These are phyloP conservation scores for Tylopilus intermedius DNA, from an alignment of 768 basidiomycete species.

Conservation along the genomic window DNA sequence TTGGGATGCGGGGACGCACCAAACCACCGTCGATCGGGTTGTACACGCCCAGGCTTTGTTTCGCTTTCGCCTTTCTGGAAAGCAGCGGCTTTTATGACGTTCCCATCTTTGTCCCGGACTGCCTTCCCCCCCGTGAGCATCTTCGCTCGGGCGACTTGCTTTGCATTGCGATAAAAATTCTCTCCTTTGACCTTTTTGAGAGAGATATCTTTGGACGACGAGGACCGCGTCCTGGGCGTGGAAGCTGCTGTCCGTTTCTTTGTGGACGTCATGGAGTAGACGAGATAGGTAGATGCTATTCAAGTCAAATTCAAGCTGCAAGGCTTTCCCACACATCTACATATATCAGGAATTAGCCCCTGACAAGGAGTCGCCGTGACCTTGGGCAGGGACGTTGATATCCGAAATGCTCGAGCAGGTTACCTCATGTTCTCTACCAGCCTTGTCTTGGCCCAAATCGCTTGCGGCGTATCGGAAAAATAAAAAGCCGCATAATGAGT, in stretches of 20 bases:
- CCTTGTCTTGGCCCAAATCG: no score
- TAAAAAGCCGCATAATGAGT: not conserved
- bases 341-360: not conserved
- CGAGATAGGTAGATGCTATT: not conserved
- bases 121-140: slow-evolving; percentile 92
- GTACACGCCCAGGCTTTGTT: slow-evolving; percentile 82
- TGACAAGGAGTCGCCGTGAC: no score
- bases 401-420: no score
- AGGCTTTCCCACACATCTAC: slow-evolving; percentile 13
- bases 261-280: slow-evolving; percentile 25
- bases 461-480: not conserved
- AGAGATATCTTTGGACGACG: slow-evolving; percentile 47
- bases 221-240: slow-evolving; percentile 34
- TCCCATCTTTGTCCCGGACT: slow-evolving; percentile 85
- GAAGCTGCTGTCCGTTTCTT: slow-evolving; percentile 27
- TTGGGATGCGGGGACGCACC: slow-evolving; percentile 48
- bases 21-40: slow-evolving; percentile 96
- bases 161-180: slow-evolving; percentile 98
- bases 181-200: slow-evolving; percentile 82
- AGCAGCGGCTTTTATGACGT: slow-evolving; percentile 87
- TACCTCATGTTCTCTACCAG: no score
- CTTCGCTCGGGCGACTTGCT: slow-evolving; percentile 77
- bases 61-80: slow-evolving; percentile 96
- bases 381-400: no score
- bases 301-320: no score